Evolutionary conservation across 345 rosid species (phyloP).

Genomic region (sweet orange (Citrus sinensis)): DNA sequence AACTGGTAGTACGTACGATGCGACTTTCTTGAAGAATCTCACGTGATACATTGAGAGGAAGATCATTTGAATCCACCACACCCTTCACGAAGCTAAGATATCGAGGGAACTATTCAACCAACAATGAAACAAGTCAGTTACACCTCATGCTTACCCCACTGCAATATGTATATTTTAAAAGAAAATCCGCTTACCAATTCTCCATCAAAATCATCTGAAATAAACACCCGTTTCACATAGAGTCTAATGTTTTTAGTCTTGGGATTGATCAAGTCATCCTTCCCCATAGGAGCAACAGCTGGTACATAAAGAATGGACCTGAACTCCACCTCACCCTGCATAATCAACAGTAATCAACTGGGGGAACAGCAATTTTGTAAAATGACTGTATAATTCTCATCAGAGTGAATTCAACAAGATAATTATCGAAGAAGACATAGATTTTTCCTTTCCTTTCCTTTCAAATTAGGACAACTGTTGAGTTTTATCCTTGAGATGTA

Average conservation of each 20-base stretch:
- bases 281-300: slow-evolving; percentile 64
- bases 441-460: not conserved
- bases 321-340: slow-evolving; percentile 97
- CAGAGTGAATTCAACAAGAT: not conserved
- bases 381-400: not conserved
- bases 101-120: slow-evolving; percentile 70
- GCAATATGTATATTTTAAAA: not conserved
- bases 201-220: slow-evolving; percentile 98
- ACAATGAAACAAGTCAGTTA: not conserved
- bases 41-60: slow-evolving; percentile 93
- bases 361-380: not conserved
- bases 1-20: slow-evolving; percentile 44
- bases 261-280: slow-evolving; percentile 83
- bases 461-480: not conserved
- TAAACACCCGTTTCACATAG: slow-evolving; percentile 89
- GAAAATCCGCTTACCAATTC: slow-evolving; percentile 68
- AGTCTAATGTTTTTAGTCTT: slow-evolving; percentile 97
- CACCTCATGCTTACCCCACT: not conserved
- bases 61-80: slow-evolving; percentile 96
- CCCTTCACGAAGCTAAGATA: slow-evolving; percentile 95
- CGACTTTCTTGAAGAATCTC: slow-evolving; percentile 99
- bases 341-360: slow-evolving; percentile 15
- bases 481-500: not conserved
- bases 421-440: not conserved
- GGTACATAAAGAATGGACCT: slow-evolving; percentile 94